phyloP scores from a whole-genome alignment of 257 asterid species.

The Rauvolfia tetraphylla region DNA sequence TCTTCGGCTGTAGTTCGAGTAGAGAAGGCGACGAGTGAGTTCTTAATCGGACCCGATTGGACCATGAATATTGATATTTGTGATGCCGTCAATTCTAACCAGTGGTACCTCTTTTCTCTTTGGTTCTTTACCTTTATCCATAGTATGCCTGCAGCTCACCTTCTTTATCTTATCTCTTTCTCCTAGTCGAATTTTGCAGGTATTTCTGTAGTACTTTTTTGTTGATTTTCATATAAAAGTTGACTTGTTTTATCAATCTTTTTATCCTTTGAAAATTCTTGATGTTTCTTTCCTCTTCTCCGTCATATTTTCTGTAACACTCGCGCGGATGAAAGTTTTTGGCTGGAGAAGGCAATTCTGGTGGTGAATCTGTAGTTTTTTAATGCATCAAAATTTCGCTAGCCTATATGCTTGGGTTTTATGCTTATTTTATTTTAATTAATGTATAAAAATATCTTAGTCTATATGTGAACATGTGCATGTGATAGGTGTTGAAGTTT shows the following conservation, averaged over 20 bases:
- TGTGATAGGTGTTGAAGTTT: not conserved
- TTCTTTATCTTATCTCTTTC: not conserved
- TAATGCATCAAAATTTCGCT: not conserved
- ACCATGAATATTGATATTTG: slow-evolving; percentile 87
- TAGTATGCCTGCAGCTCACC: not conserved
- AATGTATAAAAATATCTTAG: not conserved
- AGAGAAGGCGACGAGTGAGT: slow-evolving; percentile 98
- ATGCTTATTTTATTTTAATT: not conserved
- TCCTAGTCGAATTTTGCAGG: not conserved
- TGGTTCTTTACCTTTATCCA: not conserved
- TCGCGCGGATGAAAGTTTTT: not conserved
- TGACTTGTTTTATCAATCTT: slow-evolving; percentile 3
- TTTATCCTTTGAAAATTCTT: not conserved
- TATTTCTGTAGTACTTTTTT: not conserved
- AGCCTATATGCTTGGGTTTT: not conserved
- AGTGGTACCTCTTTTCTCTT: slow-evolving; percentile 44
- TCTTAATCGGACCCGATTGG: slow-evolving; percentile 97
- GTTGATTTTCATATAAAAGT: not conserved
- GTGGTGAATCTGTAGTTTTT: not conserved
- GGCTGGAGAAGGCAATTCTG: not conserved
- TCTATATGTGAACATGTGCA: not conserved
- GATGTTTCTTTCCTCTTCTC: not conserved
- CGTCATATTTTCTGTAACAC: not conserved
- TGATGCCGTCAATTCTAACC: slow-evolving; percentile 71
- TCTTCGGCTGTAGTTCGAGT: slow-evolving; percentile 66